Evolutionary conservation across 225 moss, liverwort and hornwort genomes (phyloP), one percentile per base, ranked within the genome.

Genomic region (Polytrichum formosum): DNA sequence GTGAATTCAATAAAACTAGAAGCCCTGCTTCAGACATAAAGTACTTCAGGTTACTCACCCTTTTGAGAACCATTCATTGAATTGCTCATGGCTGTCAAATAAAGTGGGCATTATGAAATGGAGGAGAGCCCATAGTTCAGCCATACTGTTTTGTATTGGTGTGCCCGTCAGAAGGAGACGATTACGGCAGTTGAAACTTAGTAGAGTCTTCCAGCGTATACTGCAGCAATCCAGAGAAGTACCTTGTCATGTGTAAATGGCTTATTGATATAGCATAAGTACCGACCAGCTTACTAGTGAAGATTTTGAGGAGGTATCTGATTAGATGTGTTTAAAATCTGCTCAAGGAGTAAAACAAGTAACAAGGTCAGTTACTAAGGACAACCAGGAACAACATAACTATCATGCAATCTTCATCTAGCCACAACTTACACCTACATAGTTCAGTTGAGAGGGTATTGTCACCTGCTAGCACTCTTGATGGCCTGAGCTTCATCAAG

Each of bases 101-200:
- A 98, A 86, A 63, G 97, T 98, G 26, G 97, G 97, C 97, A 98
- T 98, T 58, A 98, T 98, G 65, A 98, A 98, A 72, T 98, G 97
- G 67, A 98, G 79, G 60, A 98, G 92, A 21, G 97, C 97, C 97
- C 97, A 94, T 1, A 98, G 85, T 76, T 98, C 97, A 30, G 97
- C 97, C 97, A 98, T 98, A 76, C 97, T 98, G 61, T 98, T 98
- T 75, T 98, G 97, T 75, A 98, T 98, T 46, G 97, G 97, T 46
- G 97, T 98, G 67, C 97, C 97, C 3, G 97, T 98, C 67, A 98
- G 79, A 19, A 98, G 85, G 37, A 98, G 90, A 3, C 97, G 92
- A 72, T 98, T 98, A 28, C 97, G 92, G 79, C 97, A 98, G 68
- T 98, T 98, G 76, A 98, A 98, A 81, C 94, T 91, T 54, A 98